Evolutionary conservation across 1,284 basidiomycete genomes (phyloP).

Genomic region (Tremellales sp.): DNA sequence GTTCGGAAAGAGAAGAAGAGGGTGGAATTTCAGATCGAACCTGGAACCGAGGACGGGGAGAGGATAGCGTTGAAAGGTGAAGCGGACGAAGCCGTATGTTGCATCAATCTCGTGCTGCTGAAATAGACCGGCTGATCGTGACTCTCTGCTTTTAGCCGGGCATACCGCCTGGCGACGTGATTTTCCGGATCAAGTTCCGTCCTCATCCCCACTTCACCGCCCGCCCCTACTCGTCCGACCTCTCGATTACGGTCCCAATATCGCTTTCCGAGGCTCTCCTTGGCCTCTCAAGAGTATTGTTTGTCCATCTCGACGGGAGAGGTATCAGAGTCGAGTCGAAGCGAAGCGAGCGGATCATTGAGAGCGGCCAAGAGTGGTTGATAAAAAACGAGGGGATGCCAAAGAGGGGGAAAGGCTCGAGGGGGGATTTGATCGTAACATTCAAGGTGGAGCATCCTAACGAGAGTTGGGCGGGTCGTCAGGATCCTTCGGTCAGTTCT

Average conservation of each 20-base stretch:
- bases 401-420: constrained; percentile 61
- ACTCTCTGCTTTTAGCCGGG: constrained; percentile 58
- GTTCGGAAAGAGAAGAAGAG: constrained; percentile 82
- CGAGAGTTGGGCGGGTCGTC: constrained; percentile 37
- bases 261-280: constrained; percentile 88
- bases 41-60: constrained; percentile 81
- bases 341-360: constrained; percentile 65
- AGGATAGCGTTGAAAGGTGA: constrained; percentile 82
- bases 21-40: constrained; percentile 78
- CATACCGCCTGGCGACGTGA: constrained; percentile 76
- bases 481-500: constrained; percentile 17
- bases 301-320: constrained; percentile 85
- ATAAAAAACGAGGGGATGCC: constrained; percentile 85
- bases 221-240: constrained; percentile 23
- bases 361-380: constrained; percentile 66
- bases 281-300: constrained; percentile 78
- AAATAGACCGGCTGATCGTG: not conserved
- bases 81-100: constrained; percentile 77
- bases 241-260: constrained; percentile 52
- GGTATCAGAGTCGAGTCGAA: constrained; percentile 72
- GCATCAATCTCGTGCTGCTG: not conserved
- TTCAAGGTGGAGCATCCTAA: constrained; percentile 74
- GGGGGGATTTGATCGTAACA: constrained; percentile 76
- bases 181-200: constrained; percentile 70
- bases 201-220: constrained; percentile 66